Conservation (phyloP, 139 green algal species). For the Chlorella sp. region DNA sequence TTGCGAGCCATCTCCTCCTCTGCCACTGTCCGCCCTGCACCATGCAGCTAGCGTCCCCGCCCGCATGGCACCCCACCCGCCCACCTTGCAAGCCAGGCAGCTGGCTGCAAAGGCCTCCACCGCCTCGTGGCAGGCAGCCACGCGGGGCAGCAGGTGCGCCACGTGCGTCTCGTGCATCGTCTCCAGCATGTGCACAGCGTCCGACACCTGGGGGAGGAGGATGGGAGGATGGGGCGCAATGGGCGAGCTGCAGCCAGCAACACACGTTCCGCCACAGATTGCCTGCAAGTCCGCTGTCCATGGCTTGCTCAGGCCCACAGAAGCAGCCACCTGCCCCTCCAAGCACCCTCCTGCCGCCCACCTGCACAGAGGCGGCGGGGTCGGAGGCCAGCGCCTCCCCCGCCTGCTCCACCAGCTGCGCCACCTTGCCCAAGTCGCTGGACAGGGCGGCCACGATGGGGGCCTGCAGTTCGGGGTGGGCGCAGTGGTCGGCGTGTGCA, state of each 20-base stretch:
- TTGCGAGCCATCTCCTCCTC: too few relatives aligned
- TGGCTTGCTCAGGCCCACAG: too few relatives aligned
- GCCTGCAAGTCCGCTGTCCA: too few relatives aligned
- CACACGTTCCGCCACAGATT: too few relatives aligned
- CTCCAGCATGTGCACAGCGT: constrained; percentile 81
- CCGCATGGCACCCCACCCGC: background rate
- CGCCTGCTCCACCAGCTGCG: constrained; percentile 70
- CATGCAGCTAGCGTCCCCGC: too few relatives aligned
- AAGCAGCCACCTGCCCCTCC: background rate
- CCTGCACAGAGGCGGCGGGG: constrained; percentile 21
- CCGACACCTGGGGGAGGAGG: constrained; percentile 44
- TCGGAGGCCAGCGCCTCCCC: constrained; percentile 55
- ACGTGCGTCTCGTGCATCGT: constrained; percentile 79
- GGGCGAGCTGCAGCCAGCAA: background rate
- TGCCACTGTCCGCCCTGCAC: too few relatives aligned
- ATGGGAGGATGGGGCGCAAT: background rate
- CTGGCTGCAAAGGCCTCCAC: constrained; percentile 50
- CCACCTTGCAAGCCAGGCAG: constrained; percentile 63
- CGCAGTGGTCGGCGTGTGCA: background rate
- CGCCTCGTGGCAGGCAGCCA: constrained; percentile 47
- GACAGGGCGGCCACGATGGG: constrained; percentile 50
- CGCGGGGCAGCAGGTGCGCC: constrained; percentile 62
- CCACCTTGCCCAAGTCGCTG: constrained; percentile 68
- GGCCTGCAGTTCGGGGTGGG: background rate
- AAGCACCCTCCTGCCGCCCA: background rate